Percentiles rank a stretch among this genome's conserved stretches.
These are phyloP conservation scores for Strobilomyces dryophilus DNA, from an alignment of 768 basidiomycete genomes.

Conservation along the genomic window DNA sequence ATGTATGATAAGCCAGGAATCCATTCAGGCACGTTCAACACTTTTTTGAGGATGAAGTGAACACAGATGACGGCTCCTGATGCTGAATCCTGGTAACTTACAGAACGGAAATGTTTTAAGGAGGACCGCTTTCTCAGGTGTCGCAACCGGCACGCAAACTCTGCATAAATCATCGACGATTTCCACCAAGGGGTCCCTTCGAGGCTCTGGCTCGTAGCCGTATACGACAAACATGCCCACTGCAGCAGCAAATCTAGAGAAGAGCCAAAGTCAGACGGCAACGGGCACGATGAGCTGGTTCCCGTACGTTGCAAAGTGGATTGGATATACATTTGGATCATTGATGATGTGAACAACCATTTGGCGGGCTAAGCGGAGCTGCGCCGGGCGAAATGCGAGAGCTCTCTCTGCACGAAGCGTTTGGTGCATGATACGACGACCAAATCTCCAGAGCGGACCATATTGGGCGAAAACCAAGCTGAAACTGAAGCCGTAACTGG, in stretches of 20 bases:
- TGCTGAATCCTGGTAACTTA: no score
- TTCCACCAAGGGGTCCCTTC: neutral
- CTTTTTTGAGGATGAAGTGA: no score
- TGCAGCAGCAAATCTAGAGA: constrained; percentile 27
- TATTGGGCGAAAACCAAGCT: neutral
- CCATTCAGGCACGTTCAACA: no score
- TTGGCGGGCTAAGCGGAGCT: neutral
- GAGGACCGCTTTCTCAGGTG: constrained; percentile 9
- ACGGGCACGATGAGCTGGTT: no score
- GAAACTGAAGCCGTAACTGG: neutral
- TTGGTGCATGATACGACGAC: neutral
- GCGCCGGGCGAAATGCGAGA: neutral
- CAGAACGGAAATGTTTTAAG: neutral
- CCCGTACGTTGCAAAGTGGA: constrained; percentile 1
- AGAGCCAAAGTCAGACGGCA: neutral
- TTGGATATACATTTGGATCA: neutral
- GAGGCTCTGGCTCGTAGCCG: constrained; percentile 9
- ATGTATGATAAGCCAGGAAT: no score
- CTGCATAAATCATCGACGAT: neutral
- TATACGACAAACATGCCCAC: constrained; percentile 19
- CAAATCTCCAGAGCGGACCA: neutral
- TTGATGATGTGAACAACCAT: neutral
- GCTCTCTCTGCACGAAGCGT: neutral
- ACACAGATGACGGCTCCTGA: no score
- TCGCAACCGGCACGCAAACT: neutral